Evolutionary conservation across 805 yeast genomes (phyloP).

Genomic region (Lachancea fermentati): DNA sequence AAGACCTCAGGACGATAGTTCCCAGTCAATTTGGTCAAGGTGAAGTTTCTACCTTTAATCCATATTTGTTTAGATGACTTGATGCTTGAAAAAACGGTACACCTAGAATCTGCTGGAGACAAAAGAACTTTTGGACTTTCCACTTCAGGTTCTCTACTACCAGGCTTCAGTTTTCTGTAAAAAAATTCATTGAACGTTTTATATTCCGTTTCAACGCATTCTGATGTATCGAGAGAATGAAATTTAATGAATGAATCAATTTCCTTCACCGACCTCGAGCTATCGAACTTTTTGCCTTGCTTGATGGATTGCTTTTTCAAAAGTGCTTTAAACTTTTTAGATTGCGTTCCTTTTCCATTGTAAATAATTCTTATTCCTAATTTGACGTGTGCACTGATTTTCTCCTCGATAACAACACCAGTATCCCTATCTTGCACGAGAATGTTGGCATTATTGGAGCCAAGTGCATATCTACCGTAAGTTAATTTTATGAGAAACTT

Average conservation of each 20-base stretch:
- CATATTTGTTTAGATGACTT: slow-evolving; percentile 65
- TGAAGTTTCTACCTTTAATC: slow-evolving; percentile 83
- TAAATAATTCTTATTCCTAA: slow-evolving; percentile 82
- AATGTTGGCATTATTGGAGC: slow-evolving; percentile 89
- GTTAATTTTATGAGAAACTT: slow-evolving; percentile 77
- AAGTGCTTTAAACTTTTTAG: slow-evolving; percentile 52
- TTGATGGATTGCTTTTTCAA: slow-evolving; percentile 62
- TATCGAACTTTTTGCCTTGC: slow-evolving; percentile 83
- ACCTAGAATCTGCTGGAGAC: slow-evolving; percentile 86
- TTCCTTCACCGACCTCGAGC: slow-evolving; percentile 55
- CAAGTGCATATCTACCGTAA: slow-evolving; percentile 81
- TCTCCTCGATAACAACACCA: slow-evolving; percentile 87
- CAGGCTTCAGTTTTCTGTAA: slow-evolving; percentile 68
- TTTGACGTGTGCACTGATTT: slow-evolving; percentile 83
- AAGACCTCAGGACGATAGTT: slow-evolving; percentile 37
- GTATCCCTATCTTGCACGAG: slow-evolving; percentile 87
- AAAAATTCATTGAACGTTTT: slow-evolving; percentile 85
- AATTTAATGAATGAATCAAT: slow-evolving; percentile 76
- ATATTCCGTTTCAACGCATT: slow-evolving; percentile 55
- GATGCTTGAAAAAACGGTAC: slow-evolving; percentile 60
- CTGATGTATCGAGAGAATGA: slow-evolving; percentile 70
- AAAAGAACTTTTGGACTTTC: slow-evolving; percentile 44
- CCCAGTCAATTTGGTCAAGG: slow-evolving; percentile 48
- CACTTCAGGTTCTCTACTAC: slow-evolving; percentile 66
- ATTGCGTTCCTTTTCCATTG: slow-evolving; percentile 60